Percentiles rank a stretch among this genome's conserved stretches.
phyloP scores from a whole-genome alignment of 2,329 filamentous ascomycete species.

The Colletotrichum simmondsii region DNA sequence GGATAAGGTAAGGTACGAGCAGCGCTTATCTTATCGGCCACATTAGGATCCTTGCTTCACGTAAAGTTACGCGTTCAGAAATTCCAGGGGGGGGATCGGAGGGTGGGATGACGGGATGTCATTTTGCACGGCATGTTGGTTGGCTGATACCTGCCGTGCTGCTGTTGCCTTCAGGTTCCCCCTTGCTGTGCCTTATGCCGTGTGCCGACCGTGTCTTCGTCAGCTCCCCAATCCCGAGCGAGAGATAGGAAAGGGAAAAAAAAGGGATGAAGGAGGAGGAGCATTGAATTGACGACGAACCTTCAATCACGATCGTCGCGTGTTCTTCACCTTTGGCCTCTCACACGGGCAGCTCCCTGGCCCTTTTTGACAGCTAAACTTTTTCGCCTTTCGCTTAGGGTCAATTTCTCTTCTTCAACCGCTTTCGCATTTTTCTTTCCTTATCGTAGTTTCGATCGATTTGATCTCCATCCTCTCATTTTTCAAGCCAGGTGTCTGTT shows the following conservation, averaged over 20 bases:
- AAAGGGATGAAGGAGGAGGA: constrained; percentile 15
- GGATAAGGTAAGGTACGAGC: not conserved
- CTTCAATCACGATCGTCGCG: not conserved
- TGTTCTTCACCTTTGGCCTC: not conserved
- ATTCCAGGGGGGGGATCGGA: not conserved
- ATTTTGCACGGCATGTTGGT: constrained; percentile 8
- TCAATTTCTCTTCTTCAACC: not conserved
- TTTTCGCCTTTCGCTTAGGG: constrained; percentile 18
- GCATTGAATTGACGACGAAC: not conserved
- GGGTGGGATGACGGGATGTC: constrained; percentile 7
- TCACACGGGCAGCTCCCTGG: not conserved
- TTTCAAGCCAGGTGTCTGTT: not conserved
- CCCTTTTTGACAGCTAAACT: not conserved
- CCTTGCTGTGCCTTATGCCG: not conserved
- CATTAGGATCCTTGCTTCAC: constrained; percentile 12
- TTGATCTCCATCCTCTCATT: not conserved
- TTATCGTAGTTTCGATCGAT: not conserved
- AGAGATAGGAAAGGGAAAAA: not conserved
- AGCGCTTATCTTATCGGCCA: not conserved
- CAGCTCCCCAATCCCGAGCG: constrained; percentile 6
- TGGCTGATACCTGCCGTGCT: not conserved
- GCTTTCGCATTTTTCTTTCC: not conserved
- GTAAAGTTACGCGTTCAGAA: constrained; percentile 4
- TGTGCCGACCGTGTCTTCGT: constrained; percentile 20
- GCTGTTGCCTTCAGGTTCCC: not conserved